Base-by-base conservation (phyloP, 2,329 filamentous ascomycete genomes). In the Ophiocordyceps unilateralis region DNA sequence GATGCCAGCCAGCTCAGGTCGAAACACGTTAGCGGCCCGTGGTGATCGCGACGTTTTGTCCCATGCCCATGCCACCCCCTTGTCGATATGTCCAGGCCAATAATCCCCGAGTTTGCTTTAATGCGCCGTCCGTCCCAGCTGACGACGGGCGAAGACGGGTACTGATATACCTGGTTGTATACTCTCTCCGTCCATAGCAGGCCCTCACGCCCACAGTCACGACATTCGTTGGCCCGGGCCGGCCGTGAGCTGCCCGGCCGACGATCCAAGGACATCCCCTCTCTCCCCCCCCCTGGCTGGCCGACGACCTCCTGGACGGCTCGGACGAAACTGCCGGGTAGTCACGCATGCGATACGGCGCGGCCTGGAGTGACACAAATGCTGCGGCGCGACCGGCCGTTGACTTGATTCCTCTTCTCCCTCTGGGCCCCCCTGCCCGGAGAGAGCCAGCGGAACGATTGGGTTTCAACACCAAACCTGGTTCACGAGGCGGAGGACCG, bases 21-120 rank as follows among this genome's bases (percentile, higher is more conserved):
- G 57, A 62, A 62, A 62, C 59, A 60, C 57, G 55, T 62, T 62
- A 61, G 59, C 54, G 32, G 58, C 53, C 56, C 54, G 55, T 58
- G 55, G 56, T 62, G 58, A 63, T 61, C 58, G 55, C 53, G 55
- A 57, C 52, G 34, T 53, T 55, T 55, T 36, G 30, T 36, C 56
- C 56, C 37, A 39, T 36, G 55, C 57, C 53, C 62, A 61, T 59
- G 56, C 55, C 53, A 38, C 34, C 55, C 53, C 43, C 47, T 49
- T 49, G 53, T 54, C 57, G 42, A 46, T 59, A 61, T 61, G 39
- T 45, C 22, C 55, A 66, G 57, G 64, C 32, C 62, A 61, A 66
- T 67, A 67, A 64, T 66, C 63, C 46, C 65, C 65, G 63, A 66
- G 61, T 63, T 56, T 63, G 63, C 55, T 64, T 62, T 63, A 62